Percentiles rank a stretch among this genome's conserved stretches.
Conservation (phyloP, 2,329 filamentous ascomycete genomes). For the Diaporthe batatas region DNA sequence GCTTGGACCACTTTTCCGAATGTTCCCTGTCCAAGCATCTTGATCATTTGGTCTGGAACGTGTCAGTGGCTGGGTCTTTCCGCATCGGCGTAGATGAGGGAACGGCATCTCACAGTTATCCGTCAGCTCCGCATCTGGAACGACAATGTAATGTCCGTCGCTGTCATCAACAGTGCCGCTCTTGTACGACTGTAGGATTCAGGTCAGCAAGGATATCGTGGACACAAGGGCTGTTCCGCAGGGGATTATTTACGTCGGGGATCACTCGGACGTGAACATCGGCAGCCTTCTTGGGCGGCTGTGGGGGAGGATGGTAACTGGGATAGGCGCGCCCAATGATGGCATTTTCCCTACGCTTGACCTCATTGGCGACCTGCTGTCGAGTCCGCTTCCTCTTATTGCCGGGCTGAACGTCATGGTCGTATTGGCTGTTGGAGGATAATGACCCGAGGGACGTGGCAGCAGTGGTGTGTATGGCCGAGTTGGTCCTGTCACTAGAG, state of each 20-base stretch:
- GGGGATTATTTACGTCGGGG: slow-evolving; percentile 67
- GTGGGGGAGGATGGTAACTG: slow-evolving; percentile 87
- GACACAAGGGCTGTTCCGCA: not conserved
- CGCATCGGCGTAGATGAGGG: not conserved
- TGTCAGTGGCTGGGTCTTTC: slow-evolving; percentile 45
- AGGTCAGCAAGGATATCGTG: slow-evolving; percentile 30
- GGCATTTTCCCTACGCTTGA: slow-evolving; percentile 82
- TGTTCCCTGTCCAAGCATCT: slow-evolving; percentile 93
- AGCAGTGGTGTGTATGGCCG: slow-evolving; percentile 85
- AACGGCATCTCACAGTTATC: slow-evolving; percentile 80
- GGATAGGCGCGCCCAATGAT: slow-evolving; percentile 77
- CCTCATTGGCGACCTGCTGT: slow-evolving; percentile 85
- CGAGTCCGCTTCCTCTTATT: slow-evolving; percentile 91
- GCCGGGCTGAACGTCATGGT: slow-evolving; percentile 76
- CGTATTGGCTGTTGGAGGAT: slow-evolving; percentile 73
- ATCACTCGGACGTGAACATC: slow-evolving; percentile 77
- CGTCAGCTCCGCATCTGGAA: slow-evolving; percentile 86
- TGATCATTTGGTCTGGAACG: slow-evolving; percentile 82
- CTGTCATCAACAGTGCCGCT: slow-evolving; percentile 91
- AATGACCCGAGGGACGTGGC: slow-evolving; percentile 86
- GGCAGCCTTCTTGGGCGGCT: slow-evolving; percentile 90
- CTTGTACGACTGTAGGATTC: slow-evolving; percentile 52
- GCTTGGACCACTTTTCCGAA: slow-evolving; percentile 99
- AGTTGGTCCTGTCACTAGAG: slow-evolving; percentile 87
- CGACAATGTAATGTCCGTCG: slow-evolving; percentile 96